Evolutionary conservation across 2,329 filamentous ascomycete genomes (phyloP), one percentile per base, ranked within the genome.

Genomic region (Ascocoryne sarcoides): DNA sequence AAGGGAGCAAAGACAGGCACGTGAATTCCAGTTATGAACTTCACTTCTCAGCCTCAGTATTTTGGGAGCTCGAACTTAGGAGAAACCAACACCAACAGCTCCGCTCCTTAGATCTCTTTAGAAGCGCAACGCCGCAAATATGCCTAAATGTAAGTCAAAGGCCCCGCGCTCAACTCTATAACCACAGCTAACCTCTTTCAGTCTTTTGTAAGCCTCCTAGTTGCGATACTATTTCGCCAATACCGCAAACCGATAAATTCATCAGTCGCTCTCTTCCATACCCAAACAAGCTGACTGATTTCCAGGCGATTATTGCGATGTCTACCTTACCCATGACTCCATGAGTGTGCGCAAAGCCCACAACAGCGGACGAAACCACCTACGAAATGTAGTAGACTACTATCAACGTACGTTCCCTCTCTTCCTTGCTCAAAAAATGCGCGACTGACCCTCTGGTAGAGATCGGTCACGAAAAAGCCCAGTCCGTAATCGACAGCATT

Each of bases 331-430:
- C 53, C 92, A 98, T 75, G 92, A 98, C 74, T 95, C 88, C 33
- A 96, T 96, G 90, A 95, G 88, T 67, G 92, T 98, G 66, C 89
- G 92, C 57, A 96, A 96, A 70, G 92, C 92, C 36, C 92, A 98
- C 67, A 98, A 98, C 71, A 84, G 79, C 62, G 92, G 92, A 48
- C 80, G 90, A 57, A 98, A 98, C 69, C 92, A 98, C 62, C 69
- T 98, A 48, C 85, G 92, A 59, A 98, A 98, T 65, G 92, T 98
- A 20, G 83, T 95, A 56, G 89, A 95, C 62, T 98, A 98, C 69
- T 98, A 98, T 65, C 89, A 96, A 68, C 88, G 84, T 89, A 66
- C 44, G 72, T 62, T 33, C 12, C 18, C 29, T 23, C 15, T 36
- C 15, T 18, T 39, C 18, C 29, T 17, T 37, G n/a, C n/a, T n/a